Percentiles rank a stretch among this genome's conserved stretches.
Evolutionary conservation across 345 rosid genomes (phyloP).

Genomic region (Barbarea vulgaris): DNA sequence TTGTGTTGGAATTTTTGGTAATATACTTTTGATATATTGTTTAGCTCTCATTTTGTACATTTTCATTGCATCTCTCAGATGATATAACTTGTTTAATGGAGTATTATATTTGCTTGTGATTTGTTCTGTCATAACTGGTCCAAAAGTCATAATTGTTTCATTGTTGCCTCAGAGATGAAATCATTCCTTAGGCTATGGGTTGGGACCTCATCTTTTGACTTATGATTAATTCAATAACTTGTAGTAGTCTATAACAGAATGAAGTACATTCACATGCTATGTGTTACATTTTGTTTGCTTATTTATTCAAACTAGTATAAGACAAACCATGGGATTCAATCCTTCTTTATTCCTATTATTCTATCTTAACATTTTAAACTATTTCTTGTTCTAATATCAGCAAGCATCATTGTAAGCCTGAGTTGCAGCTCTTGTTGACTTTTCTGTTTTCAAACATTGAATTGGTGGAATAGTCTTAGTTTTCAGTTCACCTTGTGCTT

Average conservation of each 20-base stretch:
- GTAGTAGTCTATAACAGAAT: constrained; percentile 11
- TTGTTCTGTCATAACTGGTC: constrained; percentile 15
- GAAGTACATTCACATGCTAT: constrained; percentile 11
- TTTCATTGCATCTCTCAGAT: constrained; percentile 7
- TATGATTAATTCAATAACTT: constrained; percentile 1
- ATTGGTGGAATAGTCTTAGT: constrained; percentile 67
- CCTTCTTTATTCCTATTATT: constrained; percentile 24
- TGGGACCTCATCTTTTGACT: constrained; percentile 15
- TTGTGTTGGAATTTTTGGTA: constrained; percentile 14
- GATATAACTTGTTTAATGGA: background rate
- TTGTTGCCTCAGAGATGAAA: constrained; percentile 7
- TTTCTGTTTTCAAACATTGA: constrained; percentile 58
- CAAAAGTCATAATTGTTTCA: constrained; percentile 4
- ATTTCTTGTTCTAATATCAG: constrained; percentile 40
- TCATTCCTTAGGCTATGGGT: constrained; percentile 9
- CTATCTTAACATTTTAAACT: constrained; percentile 26
- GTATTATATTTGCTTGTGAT: background rate
- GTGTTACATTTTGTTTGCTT: constrained; percentile 13
- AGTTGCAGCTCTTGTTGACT: constrained; percentile 40
- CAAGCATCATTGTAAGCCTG: constrained; percentile 47
- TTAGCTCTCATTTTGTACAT: constrained; percentile 12
- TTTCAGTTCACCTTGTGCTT: constrained; percentile 73
- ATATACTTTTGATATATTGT: constrained; percentile 5
- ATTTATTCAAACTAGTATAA: constrained; percentile 31
- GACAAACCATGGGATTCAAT: constrained; percentile 10